A percentile compares a stretch with the other conserved stretches of the same genome.
Conservation (phyloP, 306 rosid species). For the Calophaca sinica region DNA sequence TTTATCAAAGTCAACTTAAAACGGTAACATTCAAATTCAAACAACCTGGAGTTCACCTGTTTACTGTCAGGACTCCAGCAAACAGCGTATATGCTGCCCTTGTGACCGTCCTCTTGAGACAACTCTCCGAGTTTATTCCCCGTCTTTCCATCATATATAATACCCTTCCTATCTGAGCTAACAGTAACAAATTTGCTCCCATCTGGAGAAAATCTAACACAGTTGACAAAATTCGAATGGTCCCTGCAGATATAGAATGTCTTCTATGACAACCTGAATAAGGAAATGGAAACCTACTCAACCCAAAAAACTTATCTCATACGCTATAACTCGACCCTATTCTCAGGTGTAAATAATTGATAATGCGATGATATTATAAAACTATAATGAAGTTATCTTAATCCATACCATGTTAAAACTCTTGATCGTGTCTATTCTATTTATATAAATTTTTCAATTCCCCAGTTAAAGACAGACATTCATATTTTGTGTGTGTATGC, state of each 20-base stretch:
- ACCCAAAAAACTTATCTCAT: conserved; percentile 41
- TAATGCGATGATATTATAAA: background rate
- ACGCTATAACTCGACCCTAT: conserved; percentile 31
- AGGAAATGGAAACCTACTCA: conserved; percentile 52
- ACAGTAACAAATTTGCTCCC: conserved; percentile 91
- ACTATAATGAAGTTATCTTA: conserved; percentile 16
- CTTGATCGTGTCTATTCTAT: conserved; percentile 7
- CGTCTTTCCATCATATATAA: conserved; percentile 81
- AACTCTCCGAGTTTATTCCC: conserved; percentile 88
- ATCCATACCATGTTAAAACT: conserved; percentile 10
- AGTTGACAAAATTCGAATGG: conserved; percentile 91
- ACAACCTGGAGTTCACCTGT: conserved; percentile 58
- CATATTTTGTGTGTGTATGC: too few species aligned
- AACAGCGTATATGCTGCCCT: conserved; percentile 93
- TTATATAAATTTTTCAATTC: background rate
- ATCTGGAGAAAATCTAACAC: conserved; percentile 91
- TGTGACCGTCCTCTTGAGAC: conserved; percentile 82
- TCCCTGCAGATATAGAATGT: conserved; percentile 76
- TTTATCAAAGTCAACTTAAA: conserved; percentile 24
- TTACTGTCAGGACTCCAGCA: conserved; percentile 97
- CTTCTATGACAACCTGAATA: conserved; percentile 56
- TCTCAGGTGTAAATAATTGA: conserved; percentile 27
- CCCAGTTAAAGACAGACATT: background rate
- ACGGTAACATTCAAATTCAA: conserved; percentile 24
- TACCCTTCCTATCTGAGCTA: conserved; percentile 90